Evolutionary conservation across 208 protist species (phyloP).

Genomic region (Leptomonas seymouri): DNA sequence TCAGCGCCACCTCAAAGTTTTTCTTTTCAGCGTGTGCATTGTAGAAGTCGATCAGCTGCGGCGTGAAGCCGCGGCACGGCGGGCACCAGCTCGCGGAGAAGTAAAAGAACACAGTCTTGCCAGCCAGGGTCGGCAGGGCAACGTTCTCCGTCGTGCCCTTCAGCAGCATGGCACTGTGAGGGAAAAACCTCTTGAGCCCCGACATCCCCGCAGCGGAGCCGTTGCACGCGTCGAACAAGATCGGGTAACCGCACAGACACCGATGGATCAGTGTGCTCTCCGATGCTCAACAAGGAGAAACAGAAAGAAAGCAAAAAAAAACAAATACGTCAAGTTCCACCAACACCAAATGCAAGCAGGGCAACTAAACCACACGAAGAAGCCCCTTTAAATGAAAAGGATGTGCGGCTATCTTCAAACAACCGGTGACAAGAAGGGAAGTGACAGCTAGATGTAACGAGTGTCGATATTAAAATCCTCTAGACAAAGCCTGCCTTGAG

Average conservation of each 20-base stretch:
- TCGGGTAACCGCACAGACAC: not conserved
- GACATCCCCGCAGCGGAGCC: conserved; percentile 51
- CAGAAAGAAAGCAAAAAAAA: too few species aligned
- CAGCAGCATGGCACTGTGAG: conserved; percentile 47
- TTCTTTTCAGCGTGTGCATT: conserved; percentile 60
- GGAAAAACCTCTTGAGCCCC: conserved; percentile 66
- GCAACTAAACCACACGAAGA: too few species aligned
- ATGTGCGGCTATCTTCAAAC: too few species aligned
- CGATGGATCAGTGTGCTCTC: not conserved
- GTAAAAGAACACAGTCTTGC: conserved; percentile 87
- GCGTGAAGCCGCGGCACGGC: conserved; percentile 93
- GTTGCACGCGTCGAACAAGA: conserved; percentile 1
- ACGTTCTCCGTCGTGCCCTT: conserved; percentile 46
- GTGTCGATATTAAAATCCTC: too few species aligned
- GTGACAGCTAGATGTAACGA: too few species aligned
- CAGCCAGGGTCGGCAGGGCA: conserved; percentile 34
- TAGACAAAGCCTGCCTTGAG: too few species aligned
- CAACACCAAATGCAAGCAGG: too few species aligned
- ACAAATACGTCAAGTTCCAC: too few species aligned
- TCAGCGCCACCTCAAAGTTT: conserved; percentile 89
- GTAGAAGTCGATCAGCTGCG: conserved; percentile 86
- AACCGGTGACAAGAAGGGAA: too few species aligned
- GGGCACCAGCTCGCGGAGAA: conserved; percentile 95
- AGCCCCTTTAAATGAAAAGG: too few species aligned
- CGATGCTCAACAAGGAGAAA: too few species aligned